Evolutionary conservation across 1,284 basidiomycete genomes (phyloP).

Genomic region (Heliocybe sulcata): DNA sequence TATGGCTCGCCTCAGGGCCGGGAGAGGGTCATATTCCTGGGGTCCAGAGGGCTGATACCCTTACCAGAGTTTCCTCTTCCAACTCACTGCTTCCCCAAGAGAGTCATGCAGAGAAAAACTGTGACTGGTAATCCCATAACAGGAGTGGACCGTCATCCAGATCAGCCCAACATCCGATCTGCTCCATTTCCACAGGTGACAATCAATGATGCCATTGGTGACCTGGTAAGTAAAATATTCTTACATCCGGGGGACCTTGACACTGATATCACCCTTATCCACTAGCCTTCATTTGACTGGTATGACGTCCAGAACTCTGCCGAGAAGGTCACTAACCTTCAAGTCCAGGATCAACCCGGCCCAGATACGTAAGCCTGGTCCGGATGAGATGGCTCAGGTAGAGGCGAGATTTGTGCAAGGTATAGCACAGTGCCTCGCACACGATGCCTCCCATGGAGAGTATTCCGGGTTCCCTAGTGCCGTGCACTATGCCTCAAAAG

Average conservation of each 20-base stretch:
- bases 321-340: background rate
- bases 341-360: slow-evolving; percentile 45
- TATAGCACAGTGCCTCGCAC: slow-evolving; percentile 36
- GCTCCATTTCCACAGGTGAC: slow-evolving; percentile 52
- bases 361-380: slow-evolving; percentile 21
- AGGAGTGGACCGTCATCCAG: background rate
- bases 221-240: slow-evolving; percentile 41
- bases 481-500: slow-evolving; percentile 32
- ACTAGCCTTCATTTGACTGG: slow-evolving; percentile 59
- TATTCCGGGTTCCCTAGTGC: slow-evolving; percentile 41
- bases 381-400: slow-evolving; percentile 23
- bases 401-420: slow-evolving; percentile 25
- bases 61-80: slow-evolving; percentile 62
- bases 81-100: slow-evolving; percentile 37
- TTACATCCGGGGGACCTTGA: background rate
- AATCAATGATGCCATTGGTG: slow-evolving; percentile 55
- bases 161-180: slow-evolving; percentile 25
- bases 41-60: slow-evolving; percentile 42
- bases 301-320: slow-evolving; percentile 15
- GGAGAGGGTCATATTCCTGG: slow-evolving; percentile 61
- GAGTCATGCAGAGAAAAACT: slow-evolving; percentile 8
- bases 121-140: background rate
- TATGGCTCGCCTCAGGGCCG: slow-evolving; percentile 66
- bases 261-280: slow-evolving; percentile 1
- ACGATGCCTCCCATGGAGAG: background rate